A percentile compares a stretch with the other conserved stretches of the same genome.
Evolutionary conservation across 148 eudicot species (phyloP).

Genomic region (Vaccinium macrocarpon): DNA sequence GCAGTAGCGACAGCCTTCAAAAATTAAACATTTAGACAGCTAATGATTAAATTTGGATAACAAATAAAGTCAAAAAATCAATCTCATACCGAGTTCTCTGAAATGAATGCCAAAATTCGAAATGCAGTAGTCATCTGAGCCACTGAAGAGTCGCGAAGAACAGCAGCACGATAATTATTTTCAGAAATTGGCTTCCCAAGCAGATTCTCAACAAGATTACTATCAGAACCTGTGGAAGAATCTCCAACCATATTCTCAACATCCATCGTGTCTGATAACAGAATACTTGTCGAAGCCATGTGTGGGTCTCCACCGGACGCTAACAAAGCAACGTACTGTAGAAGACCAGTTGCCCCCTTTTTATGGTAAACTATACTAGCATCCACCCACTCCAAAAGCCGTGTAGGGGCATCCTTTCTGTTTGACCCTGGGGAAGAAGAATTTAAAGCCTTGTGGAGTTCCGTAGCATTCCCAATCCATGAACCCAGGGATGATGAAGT

Average conservation of each 20-base stretch:
- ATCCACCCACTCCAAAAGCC: constrained; percentile 97
- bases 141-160: constrained; percentile 87
- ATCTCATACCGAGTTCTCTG: constrained; percentile 76
- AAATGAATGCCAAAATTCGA: constrained; percentile 79
- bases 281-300: constrained; percentile 70
- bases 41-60: constrained; percentile 5
- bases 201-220: constrained; percentile 76
- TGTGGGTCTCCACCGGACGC: constrained; percentile 98
- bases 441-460: constrained; percentile 75
- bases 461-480: constrained; percentile 88
- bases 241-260: constrained; percentile 74
- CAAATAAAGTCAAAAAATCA: constrained; percentile 7
- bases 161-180: constrained; percentile 70
- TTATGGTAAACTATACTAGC: constrained; percentile 86
- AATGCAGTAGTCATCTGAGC: constrained; percentile 92
- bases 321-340: constrained; percentile 84
- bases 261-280: constrained; percentile 79
- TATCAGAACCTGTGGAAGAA: constrained; percentile 60
- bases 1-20: constrained; percentile 80
- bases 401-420: constrained; percentile 93
- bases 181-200: constrained; percentile 89
- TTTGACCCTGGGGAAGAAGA: constrained; percentile 96
- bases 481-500: constrained; percentile 72
- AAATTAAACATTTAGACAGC: constrained; percentile 20
- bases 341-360: constrained; percentile 85